phyloP scores from a whole-genome alignment of 345 rosid genomes.

The Eucalyptus sp. region DNA sequence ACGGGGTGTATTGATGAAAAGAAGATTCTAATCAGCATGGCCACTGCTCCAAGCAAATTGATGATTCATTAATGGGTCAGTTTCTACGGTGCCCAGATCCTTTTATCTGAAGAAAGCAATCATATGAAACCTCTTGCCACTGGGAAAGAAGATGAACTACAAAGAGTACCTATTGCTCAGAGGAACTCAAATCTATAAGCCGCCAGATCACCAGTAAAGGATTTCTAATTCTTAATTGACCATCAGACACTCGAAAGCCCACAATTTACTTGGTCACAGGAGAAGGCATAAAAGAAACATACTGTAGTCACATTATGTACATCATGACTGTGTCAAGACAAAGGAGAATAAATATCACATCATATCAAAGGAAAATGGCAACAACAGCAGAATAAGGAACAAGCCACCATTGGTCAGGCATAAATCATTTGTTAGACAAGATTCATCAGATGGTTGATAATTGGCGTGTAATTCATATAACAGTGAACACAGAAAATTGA shows the following conservation, averaged over 20 bases:
- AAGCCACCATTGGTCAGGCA: not conserved
- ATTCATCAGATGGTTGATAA: not conserved
- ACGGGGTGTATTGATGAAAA: not conserved
- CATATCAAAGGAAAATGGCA: not conserved
- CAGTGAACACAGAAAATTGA: slow-evolving; percentile 31
- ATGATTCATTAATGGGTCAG: not conserved
- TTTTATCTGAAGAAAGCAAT: not conserved
- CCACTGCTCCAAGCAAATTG: not conserved
- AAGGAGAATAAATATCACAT: not conserved
- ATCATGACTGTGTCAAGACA: not conserved
- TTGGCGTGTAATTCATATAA: not conserved
- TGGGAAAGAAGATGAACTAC: not conserved
- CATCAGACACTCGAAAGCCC: not conserved
- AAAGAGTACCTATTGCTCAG: not conserved
- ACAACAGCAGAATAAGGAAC: not conserved
- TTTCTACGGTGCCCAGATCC: not conserved
- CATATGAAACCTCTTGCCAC: not conserved
- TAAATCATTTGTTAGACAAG: not conserved
- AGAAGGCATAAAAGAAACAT: not conserved
- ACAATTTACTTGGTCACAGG: not conserved
- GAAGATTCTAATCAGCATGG: not conserved
- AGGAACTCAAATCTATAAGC: not conserved
- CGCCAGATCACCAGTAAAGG: not conserved
- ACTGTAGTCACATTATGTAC: not conserved
- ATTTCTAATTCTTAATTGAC: not conserved